phyloP scores from a whole-genome alignment of 495 filamentous ascomycete genomes.

The Friedmanniomyces simplex region DNA sequence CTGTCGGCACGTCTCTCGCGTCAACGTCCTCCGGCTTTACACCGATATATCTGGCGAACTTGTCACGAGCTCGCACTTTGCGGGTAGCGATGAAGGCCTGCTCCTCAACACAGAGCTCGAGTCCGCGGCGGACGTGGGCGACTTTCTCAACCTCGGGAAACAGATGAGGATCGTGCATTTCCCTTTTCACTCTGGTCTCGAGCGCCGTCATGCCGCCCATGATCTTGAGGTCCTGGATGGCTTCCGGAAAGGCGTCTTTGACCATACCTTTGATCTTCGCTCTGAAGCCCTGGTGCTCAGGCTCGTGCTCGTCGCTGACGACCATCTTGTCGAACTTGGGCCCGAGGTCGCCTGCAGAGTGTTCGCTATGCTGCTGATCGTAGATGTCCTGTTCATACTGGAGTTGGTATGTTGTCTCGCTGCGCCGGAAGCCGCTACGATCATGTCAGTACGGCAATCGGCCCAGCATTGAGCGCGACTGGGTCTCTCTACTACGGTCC shows the following conservation, averaged over 20 bases:
- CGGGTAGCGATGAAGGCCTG: conserved; percentile 11
- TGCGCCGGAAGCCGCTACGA: not conserved
- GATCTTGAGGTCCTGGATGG: conserved; percentile 11
- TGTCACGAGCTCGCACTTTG: conserved; percentile 20
- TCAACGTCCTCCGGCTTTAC: conserved; percentile 21
- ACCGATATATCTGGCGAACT: conserved; percentile 25
- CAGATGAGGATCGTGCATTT: conserved; percentile 16
- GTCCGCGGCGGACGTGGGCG: conserved; percentile 21
- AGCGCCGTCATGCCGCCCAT: conserved; percentile 11
- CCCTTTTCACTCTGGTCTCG: conserved; percentile 5
- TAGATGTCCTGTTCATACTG: conserved; percentile 8
- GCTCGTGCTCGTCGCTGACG: not conserved
- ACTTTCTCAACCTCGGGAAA: conserved; percentile 23
- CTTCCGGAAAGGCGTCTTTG: conserved; percentile 13
- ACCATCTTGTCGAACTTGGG: conserved; percentile 1
- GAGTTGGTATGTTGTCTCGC: not conserved
- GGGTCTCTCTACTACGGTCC: not conserved
- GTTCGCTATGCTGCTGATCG: conserved; percentile 2
- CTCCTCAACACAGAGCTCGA: conserved; percentile 23
- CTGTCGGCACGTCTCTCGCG: conserved; percentile 23
- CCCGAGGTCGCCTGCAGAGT: not conserved
- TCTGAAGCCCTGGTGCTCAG: not conserved
- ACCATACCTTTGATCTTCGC: conserved; percentile 5
- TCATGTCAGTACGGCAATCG: not conserved
- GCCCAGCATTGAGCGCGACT: not conserved